Conservation (phyloP, 495 filamentous ascomycete genomes). For the Podospora comata region DNA sequence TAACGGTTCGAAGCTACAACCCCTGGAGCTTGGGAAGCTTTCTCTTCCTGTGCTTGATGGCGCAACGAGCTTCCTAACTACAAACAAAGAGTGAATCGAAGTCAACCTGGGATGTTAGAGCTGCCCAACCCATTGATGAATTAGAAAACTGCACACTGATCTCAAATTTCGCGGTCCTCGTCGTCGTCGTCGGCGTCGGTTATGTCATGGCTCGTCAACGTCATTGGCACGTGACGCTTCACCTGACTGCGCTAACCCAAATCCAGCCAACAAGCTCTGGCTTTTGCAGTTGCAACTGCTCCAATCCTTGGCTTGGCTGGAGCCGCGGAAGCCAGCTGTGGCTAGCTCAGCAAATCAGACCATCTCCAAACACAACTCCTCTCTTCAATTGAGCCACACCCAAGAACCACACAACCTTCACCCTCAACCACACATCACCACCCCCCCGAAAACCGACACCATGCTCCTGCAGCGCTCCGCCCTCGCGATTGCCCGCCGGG, state of each 20-base stretch:
- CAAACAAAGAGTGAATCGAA: no score
- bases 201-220: background rate
- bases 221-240: slow-evolving; percentile 25
- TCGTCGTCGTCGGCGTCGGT: background rate
- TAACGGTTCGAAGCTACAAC: background rate
- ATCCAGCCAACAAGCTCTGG: slow-evolving; percentile 14
- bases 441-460: slow-evolving; percentile 36
- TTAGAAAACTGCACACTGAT: background rate
- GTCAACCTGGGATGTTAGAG: no score
- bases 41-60: background rate
- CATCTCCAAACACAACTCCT: slow-evolving; percentile 28
- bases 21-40: background rate
- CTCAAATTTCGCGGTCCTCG: background rate
- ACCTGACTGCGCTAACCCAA: slow-evolving; percentile 23
- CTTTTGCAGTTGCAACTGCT: slow-evolving; percentile 7
- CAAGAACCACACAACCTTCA: slow-evolving; percentile 12
- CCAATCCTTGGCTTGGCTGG: slow-evolving; percentile 20
- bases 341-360: slow-evolving; percentile 26
- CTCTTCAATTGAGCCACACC: slow-evolving; percentile 22
- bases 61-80: background rate
- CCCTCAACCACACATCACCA: slow-evolving; percentile 25
- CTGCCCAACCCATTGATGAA: no score
- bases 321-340: slow-evolving; percentile 2
- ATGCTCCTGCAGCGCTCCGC: slow-evolving; percentile 86
- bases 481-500: slow-evolving; percentile 67